These are phyloP conservation scores for Populus hybrid DNA, from an alignment of 441 rosid species.

Conservation along the genomic window DNA sequence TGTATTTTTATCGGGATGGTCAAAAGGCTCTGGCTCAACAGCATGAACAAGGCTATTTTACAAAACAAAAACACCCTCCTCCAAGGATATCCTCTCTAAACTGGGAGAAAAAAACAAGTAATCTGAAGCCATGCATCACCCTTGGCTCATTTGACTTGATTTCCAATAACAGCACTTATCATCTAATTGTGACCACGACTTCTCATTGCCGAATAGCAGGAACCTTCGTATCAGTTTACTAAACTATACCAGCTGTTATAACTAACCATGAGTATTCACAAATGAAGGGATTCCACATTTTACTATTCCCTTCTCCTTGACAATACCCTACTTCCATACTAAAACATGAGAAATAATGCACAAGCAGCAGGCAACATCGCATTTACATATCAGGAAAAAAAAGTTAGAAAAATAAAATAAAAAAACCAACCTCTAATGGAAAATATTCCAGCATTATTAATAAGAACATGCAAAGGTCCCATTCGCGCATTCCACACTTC, in stretches of 20 bases:
- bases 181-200: background rate
- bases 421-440: constrained; percentile 85
- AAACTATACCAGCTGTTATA: background rate
- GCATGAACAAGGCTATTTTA: too few species aligned
- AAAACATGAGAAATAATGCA: background rate
- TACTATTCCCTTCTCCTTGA: background rate
- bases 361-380: background rate
- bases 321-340: too few species aligned
- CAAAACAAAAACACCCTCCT: too few species aligned
- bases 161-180: background rate
- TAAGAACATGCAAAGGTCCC: constrained; percentile 84
- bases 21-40: too few species aligned
- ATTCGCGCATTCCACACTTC: constrained; percentile 71
- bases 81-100: too few species aligned
- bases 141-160: background rate
- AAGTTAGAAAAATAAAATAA: background rate
- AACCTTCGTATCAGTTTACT: background rate
- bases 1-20: too few species aligned
- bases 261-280: background rate
- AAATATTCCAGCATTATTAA: constrained; percentile 94
- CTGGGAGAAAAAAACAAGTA: too few species aligned
- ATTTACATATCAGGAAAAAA: background rate
- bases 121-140: background rate
- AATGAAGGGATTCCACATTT: background rate
- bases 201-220: background rate